These are phyloP conservation scores for Parathielavia appendiculata DNA, from an alignment of 495 filamentous ascomycete genomes.

Conservation along the genomic window DNA sequence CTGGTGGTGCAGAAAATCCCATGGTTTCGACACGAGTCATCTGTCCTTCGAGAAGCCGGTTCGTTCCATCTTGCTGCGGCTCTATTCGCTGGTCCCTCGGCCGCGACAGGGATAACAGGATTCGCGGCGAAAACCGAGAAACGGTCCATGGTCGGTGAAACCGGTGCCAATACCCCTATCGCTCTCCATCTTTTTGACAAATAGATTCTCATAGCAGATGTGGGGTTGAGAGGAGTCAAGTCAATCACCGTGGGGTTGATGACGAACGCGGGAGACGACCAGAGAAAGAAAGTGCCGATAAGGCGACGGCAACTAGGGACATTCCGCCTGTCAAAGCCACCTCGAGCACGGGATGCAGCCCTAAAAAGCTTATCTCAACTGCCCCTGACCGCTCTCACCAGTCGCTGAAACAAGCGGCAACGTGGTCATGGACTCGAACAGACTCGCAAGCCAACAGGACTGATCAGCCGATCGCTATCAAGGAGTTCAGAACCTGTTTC, in stretches of 20 bases:
- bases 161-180: neutral
- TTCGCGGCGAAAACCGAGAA: neutral
- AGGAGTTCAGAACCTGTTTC: too few relatives aligned
- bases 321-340: neutral
- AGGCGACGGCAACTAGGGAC: conserved; percentile 1
- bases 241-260: neutral
- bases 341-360: neutral
- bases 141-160: neutral
- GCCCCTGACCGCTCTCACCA: too few relatives aligned
- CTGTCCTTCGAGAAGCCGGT: neutral
- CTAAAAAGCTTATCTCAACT: conserved; percentile 8
- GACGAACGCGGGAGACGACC: too few relatives aligned
- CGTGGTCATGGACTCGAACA: too few relatives aligned
- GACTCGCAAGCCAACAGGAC: too few relatives aligned
- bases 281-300: neutral
- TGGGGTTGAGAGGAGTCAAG: neutral
- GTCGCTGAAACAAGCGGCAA: too few relatives aligned
- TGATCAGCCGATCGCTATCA: too few relatives aligned
- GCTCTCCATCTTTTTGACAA: neutral
- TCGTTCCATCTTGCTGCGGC: neutral
- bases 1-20: neutral
- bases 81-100: neutral
- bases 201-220: neutral
- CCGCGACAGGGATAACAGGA: conserved; percentile 5
- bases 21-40: neutral